Percentiles rank a stretch among this genome's conserved stretches.
These are phyloP conservation scores for Ilex asprella DNA, from an alignment of 257 asterid species.

Conservation along the genomic window DNA sequence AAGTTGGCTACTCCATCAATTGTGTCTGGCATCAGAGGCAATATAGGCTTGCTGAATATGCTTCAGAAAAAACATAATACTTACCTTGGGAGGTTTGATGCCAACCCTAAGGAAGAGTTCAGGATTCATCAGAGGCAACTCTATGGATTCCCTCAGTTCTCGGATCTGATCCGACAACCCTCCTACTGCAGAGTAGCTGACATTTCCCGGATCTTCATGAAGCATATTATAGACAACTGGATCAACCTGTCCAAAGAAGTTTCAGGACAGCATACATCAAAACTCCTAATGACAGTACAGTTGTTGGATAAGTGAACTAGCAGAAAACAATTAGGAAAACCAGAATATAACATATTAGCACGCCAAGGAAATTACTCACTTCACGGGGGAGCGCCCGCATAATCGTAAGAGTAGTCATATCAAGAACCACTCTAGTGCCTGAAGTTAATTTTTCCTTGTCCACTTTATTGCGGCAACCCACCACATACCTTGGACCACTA, in stretches of 20 bases:
- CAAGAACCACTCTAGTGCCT: constrained; percentile 94
- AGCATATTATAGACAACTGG: constrained; percentile 97
- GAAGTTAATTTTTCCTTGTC: constrained; percentile 90
- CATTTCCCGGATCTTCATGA: constrained; percentile 95
- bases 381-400: constrained; percentile 99
- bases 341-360: too few relatives aligned
- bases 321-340: constrained; percentile 3
- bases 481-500: constrained; percentile 48
- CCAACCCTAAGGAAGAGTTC: constrained; percentile 95
- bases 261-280: not conserved
- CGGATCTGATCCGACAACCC: constrained; percentile 91
- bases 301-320: constrained; percentile 1
- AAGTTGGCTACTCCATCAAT: not conserved
- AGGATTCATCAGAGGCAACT: constrained; percentile 90
- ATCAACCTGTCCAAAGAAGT: constrained; percentile 51
- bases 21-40: not conserved
- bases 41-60: constrained; percentile 3
- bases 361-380: constrained; percentile 32
- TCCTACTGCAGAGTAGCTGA: constrained; percentile 96
- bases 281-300: not conserved
- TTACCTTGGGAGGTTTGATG: constrained; percentile 90
- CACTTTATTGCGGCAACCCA: constrained; percentile 92
- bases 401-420: constrained; percentile 92
- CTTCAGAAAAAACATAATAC: constrained; percentile 1
- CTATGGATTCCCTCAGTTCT: constrained; percentile 90